A percentile compares a stretch with the other conserved stretches of the same genome.
Conservation (phyloP, 371 early-diverging fungal genomes). For the Quaeritorhiza haematococci region DNA sequence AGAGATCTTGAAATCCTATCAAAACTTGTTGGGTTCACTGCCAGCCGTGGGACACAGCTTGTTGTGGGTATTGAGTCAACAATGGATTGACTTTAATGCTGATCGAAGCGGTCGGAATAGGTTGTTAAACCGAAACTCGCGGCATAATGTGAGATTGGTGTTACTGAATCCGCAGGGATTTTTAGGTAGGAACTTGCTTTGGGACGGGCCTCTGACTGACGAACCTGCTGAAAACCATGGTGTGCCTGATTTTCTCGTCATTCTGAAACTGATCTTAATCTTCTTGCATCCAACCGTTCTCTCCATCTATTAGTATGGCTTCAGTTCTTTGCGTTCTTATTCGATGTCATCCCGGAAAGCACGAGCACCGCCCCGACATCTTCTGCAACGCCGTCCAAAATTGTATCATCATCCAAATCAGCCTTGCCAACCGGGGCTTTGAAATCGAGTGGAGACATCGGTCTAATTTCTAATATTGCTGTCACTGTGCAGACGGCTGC, state of each 20-base stretch:
- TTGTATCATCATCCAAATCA: no score
- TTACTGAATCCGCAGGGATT: no score
- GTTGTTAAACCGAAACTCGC: no score
- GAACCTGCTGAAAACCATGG: no score
- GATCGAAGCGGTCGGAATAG: no score
- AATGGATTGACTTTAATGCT: no score
- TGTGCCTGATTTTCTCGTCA: neutral
- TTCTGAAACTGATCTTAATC: neutral
- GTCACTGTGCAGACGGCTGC: slow-evolving; percentile 6
- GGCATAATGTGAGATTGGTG: no score
- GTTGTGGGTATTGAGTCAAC: slow-evolving; percentile 23
- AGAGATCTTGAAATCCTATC: slow-evolving; percentile 11
- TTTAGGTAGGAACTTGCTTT: no score
- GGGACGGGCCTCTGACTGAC: no score
- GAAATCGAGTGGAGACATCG: no score
- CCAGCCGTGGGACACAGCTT: slow-evolving; percentile 25
- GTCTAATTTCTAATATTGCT: neutral
- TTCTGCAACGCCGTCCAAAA: slow-evolving; percentile 8
- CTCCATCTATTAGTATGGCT: neutral
- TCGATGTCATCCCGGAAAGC: slow-evolving; percentile 1
- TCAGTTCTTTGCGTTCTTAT: neutral
- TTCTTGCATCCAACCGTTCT: slow-evolving; percentile 2
- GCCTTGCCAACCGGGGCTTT: no score
- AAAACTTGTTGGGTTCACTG: slow-evolving; percentile 1
- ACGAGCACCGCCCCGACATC: slow-evolving; percentile 10